Evolutionary conservation across 768 basidiomycete genomes (phyloP).

Genomic region (Pulveroboletus sp.): DNA sequence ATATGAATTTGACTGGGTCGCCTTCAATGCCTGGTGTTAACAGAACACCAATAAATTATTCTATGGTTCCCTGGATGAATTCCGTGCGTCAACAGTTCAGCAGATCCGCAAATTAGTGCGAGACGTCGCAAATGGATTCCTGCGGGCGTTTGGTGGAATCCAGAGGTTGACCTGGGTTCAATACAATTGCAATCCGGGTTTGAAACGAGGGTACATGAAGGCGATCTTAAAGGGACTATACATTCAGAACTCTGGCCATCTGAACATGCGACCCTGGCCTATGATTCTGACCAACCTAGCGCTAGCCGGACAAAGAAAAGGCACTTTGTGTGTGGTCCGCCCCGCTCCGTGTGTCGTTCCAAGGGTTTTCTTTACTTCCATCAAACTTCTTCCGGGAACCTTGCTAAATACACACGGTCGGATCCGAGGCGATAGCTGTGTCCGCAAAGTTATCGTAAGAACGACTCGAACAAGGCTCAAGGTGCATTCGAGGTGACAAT

Average conservation of each 20-base stretch:
- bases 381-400: not conserved
- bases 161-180: not conserved
- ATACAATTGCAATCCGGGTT: not conserved
- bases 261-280: not conserved
- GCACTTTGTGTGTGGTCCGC: not conserved
- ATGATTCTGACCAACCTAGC: not conserved
- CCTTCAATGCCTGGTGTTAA: not conserved
- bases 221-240: not conserved
- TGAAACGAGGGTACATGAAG: not conserved
- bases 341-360: not conserved
- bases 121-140: not conserved
- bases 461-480: not conserved
- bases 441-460: constrained; percentile 5
- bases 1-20: constrained; percentile 1
- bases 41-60: not conserved
- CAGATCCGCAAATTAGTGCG: not conserved
- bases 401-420: constrained; percentile 29
- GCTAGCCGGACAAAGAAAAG: not conserved
- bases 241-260: not conserved
- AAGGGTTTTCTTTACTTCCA: not conserved
- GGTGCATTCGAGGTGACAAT: not conserved
- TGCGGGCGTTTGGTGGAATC: too few species aligned
- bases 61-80: not conserved
- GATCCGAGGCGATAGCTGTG: constrained; percentile 31
- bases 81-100: not conserved